Evolutionary conservation across 2,329 filamentous ascomycete genomes (phyloP).

Genomic region (Diaporthe vaccinii): DNA sequence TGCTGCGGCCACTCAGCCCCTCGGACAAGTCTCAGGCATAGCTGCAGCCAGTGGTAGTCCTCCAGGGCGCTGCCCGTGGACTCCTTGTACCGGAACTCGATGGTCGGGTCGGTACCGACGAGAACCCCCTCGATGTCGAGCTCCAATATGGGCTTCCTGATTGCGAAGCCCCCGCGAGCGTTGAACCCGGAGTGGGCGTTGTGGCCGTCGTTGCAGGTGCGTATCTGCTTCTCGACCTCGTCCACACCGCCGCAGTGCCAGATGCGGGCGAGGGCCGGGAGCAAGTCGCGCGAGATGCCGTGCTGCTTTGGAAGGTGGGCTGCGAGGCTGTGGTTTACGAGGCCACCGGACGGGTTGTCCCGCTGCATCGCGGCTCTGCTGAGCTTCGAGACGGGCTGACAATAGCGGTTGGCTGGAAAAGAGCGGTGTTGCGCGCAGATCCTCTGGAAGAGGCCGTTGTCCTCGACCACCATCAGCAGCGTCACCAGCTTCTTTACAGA

Average conservation of each 20-base stretch:
- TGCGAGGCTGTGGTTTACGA: background rate
- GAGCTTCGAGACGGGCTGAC: background rate
- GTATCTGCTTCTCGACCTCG: background rate
- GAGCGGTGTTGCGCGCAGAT: background rate
- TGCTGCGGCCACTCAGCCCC: background rate
- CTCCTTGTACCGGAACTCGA: slow-evolving; percentile 9
- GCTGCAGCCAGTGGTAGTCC: background rate
- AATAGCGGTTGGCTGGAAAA: background rate
- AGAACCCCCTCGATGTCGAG: background rate
- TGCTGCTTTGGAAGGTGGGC: background rate
- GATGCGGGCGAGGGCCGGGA: background rate
- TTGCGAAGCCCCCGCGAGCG: background rate
- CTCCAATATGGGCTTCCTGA: background rate
- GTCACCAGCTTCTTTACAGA: background rate
- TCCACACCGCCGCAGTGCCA: background rate
- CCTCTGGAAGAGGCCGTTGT: background rate
- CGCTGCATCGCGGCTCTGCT: background rate
- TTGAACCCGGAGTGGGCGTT: background rate
- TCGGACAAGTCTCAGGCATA: background rate
- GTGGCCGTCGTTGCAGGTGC: background rate
- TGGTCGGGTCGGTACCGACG: background rate
- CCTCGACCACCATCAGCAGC: background rate
- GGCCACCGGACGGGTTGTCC: background rate
- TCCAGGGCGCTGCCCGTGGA: background rate
- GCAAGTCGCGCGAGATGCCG: background rate